These are phyloP conservation scores for Bruguiera hainesii DNA, from an alignment of 441 rosid genomes.

Conservation along the genomic window DNA sequence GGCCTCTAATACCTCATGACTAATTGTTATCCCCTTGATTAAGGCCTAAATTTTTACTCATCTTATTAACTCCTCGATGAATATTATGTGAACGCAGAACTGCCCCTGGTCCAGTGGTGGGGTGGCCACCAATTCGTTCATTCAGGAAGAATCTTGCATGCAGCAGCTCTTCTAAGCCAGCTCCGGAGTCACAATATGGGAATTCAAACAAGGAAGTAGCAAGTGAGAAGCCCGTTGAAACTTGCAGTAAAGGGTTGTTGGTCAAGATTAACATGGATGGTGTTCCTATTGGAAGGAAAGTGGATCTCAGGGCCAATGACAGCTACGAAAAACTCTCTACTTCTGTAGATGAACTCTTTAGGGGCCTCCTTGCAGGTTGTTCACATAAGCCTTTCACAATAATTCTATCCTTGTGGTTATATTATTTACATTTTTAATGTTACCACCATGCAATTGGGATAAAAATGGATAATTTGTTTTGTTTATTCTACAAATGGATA, in stretches of 20 bases:
- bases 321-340: conserved; percentile 72
- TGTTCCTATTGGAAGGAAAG: conserved; percentile 95
- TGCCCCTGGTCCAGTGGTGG: conserved; percentile 93
- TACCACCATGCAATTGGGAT: not conserved
- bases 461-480: conserved; percentile 1
- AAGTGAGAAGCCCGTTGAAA: conserved; percentile 36
- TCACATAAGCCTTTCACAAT: not conserved
- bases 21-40: not conserved
- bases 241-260: conserved; percentile 49
- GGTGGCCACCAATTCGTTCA: conserved; percentile 96
- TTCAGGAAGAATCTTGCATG: conserved; percentile 74
- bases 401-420: not conserved
- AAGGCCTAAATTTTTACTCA: not conserved
- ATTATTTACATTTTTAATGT: not conserved
- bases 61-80: not conserved
- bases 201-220: conserved; percentile 31
- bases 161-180: conserved; percentile 53
- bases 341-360: conserved; percentile 82
- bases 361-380: conserved; percentile 86
- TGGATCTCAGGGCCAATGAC: conserved; percentile 66
- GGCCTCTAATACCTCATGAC: conserved; percentile 66
- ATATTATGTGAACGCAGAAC: conserved; percentile 37
- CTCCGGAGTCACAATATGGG: conserved; percentile 43
- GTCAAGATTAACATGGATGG: conserved; percentile 98
- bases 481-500: not conserved